Evolutionary conservation across 805 yeast species (phyloP).

Genomic region (Sugiyamaella floridensis): DNA sequence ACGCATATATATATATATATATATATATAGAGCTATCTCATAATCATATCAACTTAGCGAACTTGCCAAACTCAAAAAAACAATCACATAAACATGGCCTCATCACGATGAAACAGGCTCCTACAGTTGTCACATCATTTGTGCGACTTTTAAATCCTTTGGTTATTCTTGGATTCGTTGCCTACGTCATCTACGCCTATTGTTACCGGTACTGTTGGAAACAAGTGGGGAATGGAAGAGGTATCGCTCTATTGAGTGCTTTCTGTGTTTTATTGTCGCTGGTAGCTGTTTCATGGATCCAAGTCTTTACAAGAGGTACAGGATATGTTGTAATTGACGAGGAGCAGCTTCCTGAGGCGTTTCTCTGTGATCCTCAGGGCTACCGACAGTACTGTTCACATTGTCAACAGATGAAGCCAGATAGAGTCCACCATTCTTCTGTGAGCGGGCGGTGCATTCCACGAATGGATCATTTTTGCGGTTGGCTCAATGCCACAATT

Average conservation of each 20-base stretch:
- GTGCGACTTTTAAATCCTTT: conserved; percentile 1
- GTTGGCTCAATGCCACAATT: conserved; percentile 66
- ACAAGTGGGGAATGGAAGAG: conserved; percentile 33
- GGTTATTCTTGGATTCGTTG: conserved; percentile 26
- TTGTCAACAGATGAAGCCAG: conserved; percentile 59
- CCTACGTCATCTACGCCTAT: conserved; percentile 40
- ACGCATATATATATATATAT: too few species aligned
- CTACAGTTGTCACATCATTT: not conserved
- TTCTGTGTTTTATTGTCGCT: conserved; percentile 23
- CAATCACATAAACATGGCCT: not conserved
- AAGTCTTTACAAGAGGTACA: conserved; percentile 48
- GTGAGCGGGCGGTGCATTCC: conserved; percentile 53
- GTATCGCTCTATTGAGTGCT: conserved; percentile 35
- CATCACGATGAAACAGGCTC: not conserved
- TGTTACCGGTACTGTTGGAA: conserved; percentile 41
- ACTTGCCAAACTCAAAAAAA: not conserved
- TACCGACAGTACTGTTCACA: conserved; percentile 67
- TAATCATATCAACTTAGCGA: too few species aligned
- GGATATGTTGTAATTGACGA: conserved; percentile 38
- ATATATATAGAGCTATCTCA: too few species aligned
- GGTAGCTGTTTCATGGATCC: conserved; percentile 39
- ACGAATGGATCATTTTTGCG: conserved; percentile 76
- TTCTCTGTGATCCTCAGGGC: conserved; percentile 66
- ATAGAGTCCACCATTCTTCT: conserved; percentile 65
- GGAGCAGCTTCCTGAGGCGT: conserved; percentile 45